Evolutionary conservation across 345 rosid species (phyloP).

Genomic region (Melastoma malabathricum): DNA sequence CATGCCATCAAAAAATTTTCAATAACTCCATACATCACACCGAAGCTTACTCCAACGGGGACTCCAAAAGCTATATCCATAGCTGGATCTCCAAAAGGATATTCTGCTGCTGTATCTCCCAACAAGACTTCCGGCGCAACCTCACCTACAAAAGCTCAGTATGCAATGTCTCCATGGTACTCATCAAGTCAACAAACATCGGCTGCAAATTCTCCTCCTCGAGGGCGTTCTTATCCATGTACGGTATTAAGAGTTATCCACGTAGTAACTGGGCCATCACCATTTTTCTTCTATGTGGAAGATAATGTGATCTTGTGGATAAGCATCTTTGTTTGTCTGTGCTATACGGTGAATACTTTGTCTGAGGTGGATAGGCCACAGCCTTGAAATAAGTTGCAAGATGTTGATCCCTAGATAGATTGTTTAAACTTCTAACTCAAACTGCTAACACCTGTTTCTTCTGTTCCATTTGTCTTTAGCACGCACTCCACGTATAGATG

Average conservation of each 20-base stretch:
- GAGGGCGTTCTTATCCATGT: constrained; percentile 66
- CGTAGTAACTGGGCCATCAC: too few relatives aligned
- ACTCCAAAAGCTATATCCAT: constrained; percentile 64
- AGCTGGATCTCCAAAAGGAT: constrained; percentile 55
- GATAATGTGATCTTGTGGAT: too few relatives aligned
- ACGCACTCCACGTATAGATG: constrained; percentile 65
- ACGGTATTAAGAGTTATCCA: constrained; percentile 3
- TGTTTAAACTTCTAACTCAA: background rate
- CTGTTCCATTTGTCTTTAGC: constrained; percentile 15
- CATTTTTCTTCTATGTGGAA: too few relatives aligned
- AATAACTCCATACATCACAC: constrained; percentile 69
- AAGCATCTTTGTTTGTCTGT: too few relatives aligned
- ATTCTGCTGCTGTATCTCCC: constrained; percentile 62
- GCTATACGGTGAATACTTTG: too few relatives aligned
- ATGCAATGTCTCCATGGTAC: constrained; percentile 65
- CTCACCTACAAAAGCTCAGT: constrained; percentile 51
- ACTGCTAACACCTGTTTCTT: constrained; percentile 1
- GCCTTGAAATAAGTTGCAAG: too few relatives aligned
- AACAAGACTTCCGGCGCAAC: constrained; percentile 44
- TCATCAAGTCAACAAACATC: constrained; percentile 89
- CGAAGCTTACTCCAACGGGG: constrained; percentile 66
- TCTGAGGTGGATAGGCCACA: too few relatives aligned
- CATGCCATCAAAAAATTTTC: constrained; percentile 42
- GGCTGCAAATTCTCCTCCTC: constrained; percentile 82
- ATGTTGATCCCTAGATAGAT: too few relatives aligned